Evolutionary conservation across 768 basidiomycete genomes (phyloP), one percentile per base, ranked within the genome.

Genomic region (Candolleomyces aberdarensis): DNA sequence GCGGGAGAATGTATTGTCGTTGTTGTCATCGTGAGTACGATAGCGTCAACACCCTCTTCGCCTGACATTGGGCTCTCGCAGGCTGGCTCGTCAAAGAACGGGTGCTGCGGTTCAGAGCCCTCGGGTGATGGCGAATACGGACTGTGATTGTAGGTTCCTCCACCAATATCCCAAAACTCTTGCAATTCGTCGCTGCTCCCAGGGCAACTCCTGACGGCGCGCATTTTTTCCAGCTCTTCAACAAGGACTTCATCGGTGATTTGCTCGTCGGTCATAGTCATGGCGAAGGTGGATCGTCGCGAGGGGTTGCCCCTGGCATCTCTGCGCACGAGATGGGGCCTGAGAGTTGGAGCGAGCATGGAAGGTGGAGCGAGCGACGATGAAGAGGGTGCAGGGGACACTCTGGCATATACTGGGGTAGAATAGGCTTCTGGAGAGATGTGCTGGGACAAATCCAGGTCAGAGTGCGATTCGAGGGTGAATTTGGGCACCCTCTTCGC

Each of bases 241-340:
- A 85, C 75, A 11, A 85, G 71, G 40, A 72, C 76, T 63, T 83
- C 83, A 66, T 85, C 82, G 2, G 82, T 75, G 53, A 83, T 72
- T 17, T 70, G 77, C 29, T 83, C 78, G 52, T 83, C 79, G 29
- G 76, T 81, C 62, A 84, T 78, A 15, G 79, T 82, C 67, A 78
- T 80, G 1, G 80, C 80, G 51, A 84, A 74, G 1, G 75, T 80
- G 76, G 75, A 78, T 22, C 62, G 59, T 22, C 64, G 49, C 43
- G 49, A 55, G 15, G 36, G 58, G 36, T 47, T 43, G 22, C 50
- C 32, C 9, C 9, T 26, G 3, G 57, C 62, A 55, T 50, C 17
- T 6, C 56, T 58, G 26, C 60, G 58, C 19, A 29, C 56, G 20
- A 56, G 62, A 53, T 14, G 56, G 48, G 48, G 60, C 47, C 58